A percentile compares a stretch with the other conserved stretches of the same genome.
Evolutionary conservation across 352 stramenopile species (phyloP).

Genomic region (Phytophthora sp.): DNA sequence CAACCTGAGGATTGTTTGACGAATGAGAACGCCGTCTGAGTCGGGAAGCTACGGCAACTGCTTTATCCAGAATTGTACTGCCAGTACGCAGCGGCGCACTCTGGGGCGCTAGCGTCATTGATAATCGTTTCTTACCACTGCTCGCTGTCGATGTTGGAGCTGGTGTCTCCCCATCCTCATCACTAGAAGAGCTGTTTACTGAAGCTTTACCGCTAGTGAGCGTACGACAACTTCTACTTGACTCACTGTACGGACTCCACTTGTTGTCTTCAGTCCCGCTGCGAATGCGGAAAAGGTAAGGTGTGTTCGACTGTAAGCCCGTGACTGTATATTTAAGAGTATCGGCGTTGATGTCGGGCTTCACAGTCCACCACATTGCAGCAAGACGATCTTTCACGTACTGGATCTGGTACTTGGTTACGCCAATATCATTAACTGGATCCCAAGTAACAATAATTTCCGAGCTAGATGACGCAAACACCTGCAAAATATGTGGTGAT

Average conservation of each 20-base stretch:
- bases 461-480: slow-evolving; percentile 61
- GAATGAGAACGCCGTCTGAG: slow-evolving; percentile 43
- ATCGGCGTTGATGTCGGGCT: slow-evolving; percentile 63
- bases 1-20: slow-evolving; percentile 36
- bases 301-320: slow-evolving; percentile 62
- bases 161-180: slow-evolving; percentile 26
- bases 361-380: slow-evolving; percentile 82
- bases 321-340: slow-evolving; percentile 62
- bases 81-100: slow-evolving; percentile 54
- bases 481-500: slow-evolving; percentile 59
- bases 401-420: slow-evolving; percentile 84
- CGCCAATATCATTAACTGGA: slow-evolving; percentile 52
- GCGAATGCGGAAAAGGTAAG: slow-evolving; percentile 80
- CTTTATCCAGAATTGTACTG: slow-evolving; percentile 76
- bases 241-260: slow-evolving; percentile 82
- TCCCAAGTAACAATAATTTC: slow-evolving; percentile 83
- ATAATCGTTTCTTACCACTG: slow-evolving; percentile 8
- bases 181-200: slow-evolving; percentile 14
- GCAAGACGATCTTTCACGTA: slow-evolving; percentile 81
- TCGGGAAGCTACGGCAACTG: slow-evolving; percentile 66
- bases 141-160: slow-evolving; percentile 4
- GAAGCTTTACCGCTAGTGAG: slow-evolving; percentile 13
- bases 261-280: slow-evolving; percentile 52
- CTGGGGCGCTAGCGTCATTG: slow-evolving; percentile 11
- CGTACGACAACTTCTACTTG: slow-evolving; percentile 70